Evolutionary conservation across 1,284 basidiomycete genomes (phyloP), one percentile per base, ranked within the genome.

Genomic region (Golubevia pallescens): DNA sequence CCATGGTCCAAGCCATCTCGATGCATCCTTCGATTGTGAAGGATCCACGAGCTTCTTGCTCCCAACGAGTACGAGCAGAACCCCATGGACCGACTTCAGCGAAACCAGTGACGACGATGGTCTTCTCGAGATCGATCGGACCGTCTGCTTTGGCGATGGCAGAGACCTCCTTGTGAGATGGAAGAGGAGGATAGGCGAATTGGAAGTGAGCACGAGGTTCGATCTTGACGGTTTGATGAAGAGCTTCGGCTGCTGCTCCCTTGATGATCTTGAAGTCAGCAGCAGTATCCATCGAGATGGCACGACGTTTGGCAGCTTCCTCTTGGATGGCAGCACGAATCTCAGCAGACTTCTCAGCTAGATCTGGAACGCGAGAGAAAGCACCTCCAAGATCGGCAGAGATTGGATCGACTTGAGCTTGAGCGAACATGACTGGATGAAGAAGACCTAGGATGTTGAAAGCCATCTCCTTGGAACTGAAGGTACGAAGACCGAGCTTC

Each of bases 1-100:
- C 95, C 93, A 97, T 98, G 87, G 97, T 92, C 95, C 96, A 99
- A 14, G 96, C 95, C 92, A 99, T 95, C 88, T 99, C 96, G 80
- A 99, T 97, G 84, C 93, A 93, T 57, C 95, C 96, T 86, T 97
- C 93, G 80, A 98, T 96, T 65, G 75, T 79, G 61, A 81, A 69
- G 66, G 71, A 69, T 56, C 79, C 77, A 54, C 70, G 73, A 28
- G 77, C 79, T 68, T 81, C 79, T 70, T 78, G 76, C n/a, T n/a
- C 95, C 96, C 96, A 99, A 74, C 96, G 91, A n/a, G 96, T 99
- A 75, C 97, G 92, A 21, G 95, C 92, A 81, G 93, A 95, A 79
- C 97, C 97, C 94, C 95, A 99, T 4, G 96, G 97, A n/a, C 96
- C 93, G 66, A 99, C 93, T 87, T 99, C 97, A 56, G 92, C 96